These are phyloP conservation scores for Coemansia sp. DNA, from an alignment of 192 early-diverging fungal species.

Conservation along the genomic window DNA sequence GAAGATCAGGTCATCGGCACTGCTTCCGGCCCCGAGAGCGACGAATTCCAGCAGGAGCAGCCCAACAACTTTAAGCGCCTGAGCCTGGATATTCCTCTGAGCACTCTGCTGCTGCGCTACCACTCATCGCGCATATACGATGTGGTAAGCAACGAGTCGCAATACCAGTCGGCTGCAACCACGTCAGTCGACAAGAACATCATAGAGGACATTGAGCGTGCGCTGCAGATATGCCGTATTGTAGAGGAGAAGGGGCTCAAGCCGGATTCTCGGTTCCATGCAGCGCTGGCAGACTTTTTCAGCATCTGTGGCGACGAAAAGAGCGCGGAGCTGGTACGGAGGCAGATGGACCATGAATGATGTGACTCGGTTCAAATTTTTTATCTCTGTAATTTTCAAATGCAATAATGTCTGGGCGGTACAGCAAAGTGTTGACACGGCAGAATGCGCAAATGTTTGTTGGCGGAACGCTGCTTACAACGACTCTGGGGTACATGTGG, in stretches of 20 bases:
- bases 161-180: background rate
- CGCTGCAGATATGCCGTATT: conserved; percentile 32
- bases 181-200: conserved; percentile 8
- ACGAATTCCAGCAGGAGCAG: background rate
- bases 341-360: conserved; percentile 7
- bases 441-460: conserved; percentile 37
- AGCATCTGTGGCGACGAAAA: conserved; percentile 34
- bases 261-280: conserved; percentile 38
- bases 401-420: conserved; percentile 27
- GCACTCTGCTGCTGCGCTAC: conserved; percentile 43
- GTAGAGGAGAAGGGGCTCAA: conserved; percentile 26
- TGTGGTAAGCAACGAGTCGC: background rate
- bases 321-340: conserved; percentile 36
- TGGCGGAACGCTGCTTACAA: conserved; percentile 27
- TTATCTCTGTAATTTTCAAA: background rate
- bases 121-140: conserved; percentile 31
- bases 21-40: background rate
- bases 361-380: background rate
- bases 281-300: conserved; percentile 39
- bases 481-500: conserved; percentile 19
- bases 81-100: conserved; percentile 33
- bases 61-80: background rate
- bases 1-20: conserved; percentile 23
- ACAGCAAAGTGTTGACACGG: conserved; percentile 36
- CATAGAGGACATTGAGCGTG: conserved; percentile 25